Evolutionary conservation across 78 protist species (phyloP).

Genomic region (Emiliania huxleyi): DNA sequence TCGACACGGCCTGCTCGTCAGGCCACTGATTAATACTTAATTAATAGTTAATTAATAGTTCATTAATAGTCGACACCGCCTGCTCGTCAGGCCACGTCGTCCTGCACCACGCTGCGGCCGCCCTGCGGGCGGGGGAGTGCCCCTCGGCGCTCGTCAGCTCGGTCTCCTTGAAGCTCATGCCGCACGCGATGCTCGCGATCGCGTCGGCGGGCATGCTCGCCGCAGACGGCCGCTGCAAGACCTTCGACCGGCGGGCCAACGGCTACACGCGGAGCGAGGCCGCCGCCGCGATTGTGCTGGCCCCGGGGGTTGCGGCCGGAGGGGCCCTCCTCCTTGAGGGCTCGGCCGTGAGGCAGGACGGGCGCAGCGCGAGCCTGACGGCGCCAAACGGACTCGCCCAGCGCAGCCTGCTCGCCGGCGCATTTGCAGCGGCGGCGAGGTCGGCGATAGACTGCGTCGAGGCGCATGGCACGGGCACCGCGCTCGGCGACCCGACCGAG

Average conservation of each 20-base stretch:
- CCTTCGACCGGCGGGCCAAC: not conserved
- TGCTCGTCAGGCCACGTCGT: not conserved
- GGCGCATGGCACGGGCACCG: conserved; percentile 5
- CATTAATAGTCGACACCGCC: conserved; percentile 74
- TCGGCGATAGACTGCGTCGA: not conserved
- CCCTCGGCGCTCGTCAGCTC: not conserved
- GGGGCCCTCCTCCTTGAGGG: not conserved
- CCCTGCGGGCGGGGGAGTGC: not conserved
- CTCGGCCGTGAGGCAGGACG: not conserved
- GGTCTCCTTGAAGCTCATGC: not conserved
- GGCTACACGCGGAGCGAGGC: not conserved
- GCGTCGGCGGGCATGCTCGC: not conserved
- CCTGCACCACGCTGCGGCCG: not conserved
- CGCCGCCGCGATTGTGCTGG: not conserved
- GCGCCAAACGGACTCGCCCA: not conserved
- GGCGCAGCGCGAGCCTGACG: not conserved
- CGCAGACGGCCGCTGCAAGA: not conserved
- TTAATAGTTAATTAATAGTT: no score
- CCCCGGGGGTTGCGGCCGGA: not conserved
- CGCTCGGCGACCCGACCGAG: not conserved
- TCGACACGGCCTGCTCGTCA: conserved; percentile 91
- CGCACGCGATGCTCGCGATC: not conserved
- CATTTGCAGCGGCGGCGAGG: not conserved
- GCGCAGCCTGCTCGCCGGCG: not conserved
- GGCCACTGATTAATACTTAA: no score